Evolutionary conservation across 441 rosid genomes (phyloP).

Genomic region (Francoa sonchifolia): DNA sequence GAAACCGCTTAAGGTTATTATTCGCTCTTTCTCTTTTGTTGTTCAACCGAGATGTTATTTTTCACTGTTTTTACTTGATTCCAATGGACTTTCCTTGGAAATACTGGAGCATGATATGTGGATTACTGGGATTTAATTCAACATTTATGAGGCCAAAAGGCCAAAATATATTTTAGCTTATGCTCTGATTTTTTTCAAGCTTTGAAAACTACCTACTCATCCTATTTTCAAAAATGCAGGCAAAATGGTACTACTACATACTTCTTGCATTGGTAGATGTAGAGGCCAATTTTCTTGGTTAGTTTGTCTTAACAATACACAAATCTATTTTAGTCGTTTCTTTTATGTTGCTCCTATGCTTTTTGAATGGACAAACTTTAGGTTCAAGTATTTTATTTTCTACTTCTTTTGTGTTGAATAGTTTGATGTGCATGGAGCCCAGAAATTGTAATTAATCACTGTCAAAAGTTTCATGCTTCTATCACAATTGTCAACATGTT

Average conservation of each 20-base stretch:
- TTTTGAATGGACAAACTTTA: not conserved
- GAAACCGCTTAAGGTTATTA: constrained; percentile 47
- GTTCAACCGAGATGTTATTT: not conserved
- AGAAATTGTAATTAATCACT: too few species aligned
- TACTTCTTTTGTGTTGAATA: not conserved
- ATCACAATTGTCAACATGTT: too few species aligned
- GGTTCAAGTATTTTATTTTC: not conserved
- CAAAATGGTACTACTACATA: constrained; percentile 75
- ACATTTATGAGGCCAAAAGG: too few species aligned
- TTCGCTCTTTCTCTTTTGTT: constrained; percentile 3
- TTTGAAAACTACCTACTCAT: not conserved
- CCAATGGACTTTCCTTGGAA: not conserved
- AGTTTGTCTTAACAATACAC: constrained; percentile 14
- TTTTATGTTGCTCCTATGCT: not conserved
- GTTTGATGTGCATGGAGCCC: too few species aligned
- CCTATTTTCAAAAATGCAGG: constrained; percentile 36
- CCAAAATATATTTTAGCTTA: constrained; percentile 3
- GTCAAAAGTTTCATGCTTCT: too few species aligned
- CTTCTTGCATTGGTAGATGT: constrained; percentile 75
- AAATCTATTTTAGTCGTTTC: constrained; percentile 1
- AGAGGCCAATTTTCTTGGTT: constrained; percentile 85
- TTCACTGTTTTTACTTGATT: not conserved
- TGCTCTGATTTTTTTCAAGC: not conserved
- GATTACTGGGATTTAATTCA: too few species aligned
- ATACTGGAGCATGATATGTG: too few species aligned